phyloP scores from a whole-genome alignment of 2,329 filamentous ascomycete species.

The Sphaerostilbella broomeana region DNA sequence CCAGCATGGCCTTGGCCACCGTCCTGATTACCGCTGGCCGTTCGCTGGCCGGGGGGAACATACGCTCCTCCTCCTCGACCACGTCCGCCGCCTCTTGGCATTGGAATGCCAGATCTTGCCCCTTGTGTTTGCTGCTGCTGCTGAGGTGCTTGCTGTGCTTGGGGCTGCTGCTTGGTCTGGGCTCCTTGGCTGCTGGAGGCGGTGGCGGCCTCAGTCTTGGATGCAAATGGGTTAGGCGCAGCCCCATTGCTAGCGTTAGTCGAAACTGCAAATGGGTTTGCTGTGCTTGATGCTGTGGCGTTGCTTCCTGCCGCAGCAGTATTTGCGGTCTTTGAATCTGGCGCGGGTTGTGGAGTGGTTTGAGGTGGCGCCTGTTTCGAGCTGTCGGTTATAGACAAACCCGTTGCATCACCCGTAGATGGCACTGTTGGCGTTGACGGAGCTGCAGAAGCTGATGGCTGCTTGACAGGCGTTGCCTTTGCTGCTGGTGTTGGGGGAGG shows the following conservation, averaged over 20 bases:
- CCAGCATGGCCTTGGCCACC: slow-evolving; percentile 25
- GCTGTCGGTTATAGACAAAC: not conserved
- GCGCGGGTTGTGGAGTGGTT: not conserved
- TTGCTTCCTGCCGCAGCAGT: not conserved
- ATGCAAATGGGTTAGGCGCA: slow-evolving; percentile 24
- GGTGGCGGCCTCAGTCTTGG: slow-evolving; percentile 17
- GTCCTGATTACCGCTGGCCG: slow-evolving; percentile 30
- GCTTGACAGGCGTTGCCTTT: slow-evolving; percentile 21
- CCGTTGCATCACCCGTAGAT: slow-evolving; percentile 5
- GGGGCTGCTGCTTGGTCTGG: slow-evolving; percentile 12
- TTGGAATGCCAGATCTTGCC: slow-evolving; percentile 33
- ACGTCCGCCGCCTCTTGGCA: slow-evolving; percentile 36
- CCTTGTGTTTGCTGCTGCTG: slow-evolving; percentile 17
- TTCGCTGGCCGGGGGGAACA: slow-evolving; percentile 32
- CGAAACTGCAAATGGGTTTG: slow-evolving; percentile 29
- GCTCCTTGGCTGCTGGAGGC: slow-evolving; percentile 15
- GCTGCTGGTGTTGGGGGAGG: slow-evolving; percentile 20
- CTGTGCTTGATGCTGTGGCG: slow-evolving; percentile 18
- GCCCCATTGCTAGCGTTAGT: slow-evolving; percentile 14
- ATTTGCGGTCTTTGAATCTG: not conserved
- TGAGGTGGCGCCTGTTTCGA: slow-evolving; percentile 16
- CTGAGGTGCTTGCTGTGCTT: slow-evolving; percentile 16
- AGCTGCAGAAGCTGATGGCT: slow-evolving; percentile 17
- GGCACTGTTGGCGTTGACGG: slow-evolving; percentile 5
- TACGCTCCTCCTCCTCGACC: slow-evolving; percentile 34